phyloP scores from a whole-genome alignment of 106 monocot species.

The Vanilla planifolia region DNA sequence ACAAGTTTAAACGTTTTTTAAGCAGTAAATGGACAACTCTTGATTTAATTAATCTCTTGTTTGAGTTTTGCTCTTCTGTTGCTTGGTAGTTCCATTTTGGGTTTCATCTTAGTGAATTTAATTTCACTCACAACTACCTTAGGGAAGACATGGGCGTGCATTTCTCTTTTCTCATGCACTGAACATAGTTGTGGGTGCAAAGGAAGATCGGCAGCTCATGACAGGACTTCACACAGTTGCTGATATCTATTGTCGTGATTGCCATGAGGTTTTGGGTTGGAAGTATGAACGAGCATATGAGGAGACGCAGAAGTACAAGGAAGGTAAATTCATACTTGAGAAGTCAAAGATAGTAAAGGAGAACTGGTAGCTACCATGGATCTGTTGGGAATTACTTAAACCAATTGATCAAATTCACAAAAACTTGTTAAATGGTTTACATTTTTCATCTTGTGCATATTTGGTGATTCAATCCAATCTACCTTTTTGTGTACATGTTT shows the following conservation, averaged over 20 bases:
- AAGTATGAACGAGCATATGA: constrained; percentile 81
- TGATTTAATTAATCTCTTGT: no score
- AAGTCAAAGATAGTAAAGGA: constrained; percentile 77
- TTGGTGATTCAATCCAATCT: background rate
- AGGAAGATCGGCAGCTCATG: constrained; percentile 75
- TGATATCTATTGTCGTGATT: constrained; percentile 73
- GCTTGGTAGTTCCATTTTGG: no score
- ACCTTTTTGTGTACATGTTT: background rate
- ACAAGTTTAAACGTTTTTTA: no score
- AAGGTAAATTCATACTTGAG: constrained; percentile 87
- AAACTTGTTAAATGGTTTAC: background rate
- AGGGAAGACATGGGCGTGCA: constrained; percentile 82
- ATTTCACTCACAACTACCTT: background rate
- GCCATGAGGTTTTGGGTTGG: constrained; percentile 73
- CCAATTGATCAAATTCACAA: background rate
- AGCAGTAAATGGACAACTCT: no score
- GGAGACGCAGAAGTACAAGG: constrained; percentile 77
- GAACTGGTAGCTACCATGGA: constrained; percentile 41
- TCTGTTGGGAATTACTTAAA: no score
- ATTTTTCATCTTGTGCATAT: constrained; percentile 1
- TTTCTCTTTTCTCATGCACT: constrained; percentile 85
- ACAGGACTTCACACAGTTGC: constrained; percentile 88
- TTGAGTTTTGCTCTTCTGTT: no score
- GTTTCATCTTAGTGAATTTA: no score
- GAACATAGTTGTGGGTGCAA: constrained; percentile 64